Conservation (phyloP, 148 eudicot genomes). For the Rhododendron vialii region DNA sequence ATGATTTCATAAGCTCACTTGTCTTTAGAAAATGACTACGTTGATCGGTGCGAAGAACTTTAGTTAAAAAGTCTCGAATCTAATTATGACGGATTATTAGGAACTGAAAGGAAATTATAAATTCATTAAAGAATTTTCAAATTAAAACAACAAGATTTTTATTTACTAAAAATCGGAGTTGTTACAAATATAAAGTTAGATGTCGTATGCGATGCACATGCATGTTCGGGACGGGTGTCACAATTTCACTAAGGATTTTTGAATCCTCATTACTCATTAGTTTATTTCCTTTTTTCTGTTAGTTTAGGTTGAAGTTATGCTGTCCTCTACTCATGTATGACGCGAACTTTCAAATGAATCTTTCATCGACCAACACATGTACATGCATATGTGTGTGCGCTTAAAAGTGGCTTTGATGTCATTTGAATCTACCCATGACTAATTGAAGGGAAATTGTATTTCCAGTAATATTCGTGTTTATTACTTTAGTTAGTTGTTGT, state of each 20-base stretch:
- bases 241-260: not conserved
- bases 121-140: no score
- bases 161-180: no score
- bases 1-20: no score
- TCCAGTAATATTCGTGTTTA: not conserved
- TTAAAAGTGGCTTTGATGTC: not conserved
- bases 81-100: no score
- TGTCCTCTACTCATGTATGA: not conserved
- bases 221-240: no score
- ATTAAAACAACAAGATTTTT: no score
- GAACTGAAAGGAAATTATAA: no score
- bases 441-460: not conserved
- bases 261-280: not conserved
- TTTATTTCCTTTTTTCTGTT: not conserved
- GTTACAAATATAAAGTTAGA: no score
- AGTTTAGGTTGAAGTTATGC: not conserved
- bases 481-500: not conserved
- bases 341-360: not conserved
- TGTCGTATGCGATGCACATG: no score
- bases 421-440: not conserved
- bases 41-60: no score
- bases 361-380: not conserved
- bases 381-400: not conserved
- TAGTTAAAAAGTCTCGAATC: no score
- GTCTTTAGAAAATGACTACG: no score